Evolutionary conservation across 2,329 filamentous ascomycete species (phyloP), one percentile per base, ranked within the genome.

Genomic region (Nemania sp.): DNA sequence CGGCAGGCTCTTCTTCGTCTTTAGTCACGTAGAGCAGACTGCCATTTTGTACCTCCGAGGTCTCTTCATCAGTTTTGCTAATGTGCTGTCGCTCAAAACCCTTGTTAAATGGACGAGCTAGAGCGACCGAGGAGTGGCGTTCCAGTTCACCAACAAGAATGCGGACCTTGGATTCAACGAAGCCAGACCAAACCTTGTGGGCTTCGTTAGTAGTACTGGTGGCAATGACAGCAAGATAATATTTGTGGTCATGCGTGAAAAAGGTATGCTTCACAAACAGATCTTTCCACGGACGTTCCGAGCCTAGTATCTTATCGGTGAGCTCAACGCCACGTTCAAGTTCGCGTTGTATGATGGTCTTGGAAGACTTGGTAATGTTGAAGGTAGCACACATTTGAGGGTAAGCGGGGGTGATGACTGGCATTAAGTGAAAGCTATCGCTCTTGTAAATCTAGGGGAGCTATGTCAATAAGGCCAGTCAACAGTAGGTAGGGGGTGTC

Each of bases 331-430:
- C 95, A 39, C 91, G 87, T 65, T 88, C 83, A 18, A 98, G 84
- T 73, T 99, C 95, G 48, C 88, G 84, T 66, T 92, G 85, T 71
- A 99, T 92, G 51, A 97, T 87, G 6, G 85, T 80, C 79, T 92
- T 91, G 1, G 92, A 96, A 1, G 94, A 98, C 66, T 86, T 81
- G 2, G 90, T 93, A 62, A 99, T 89, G 71, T 97, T 98, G 79
- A 96, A 95, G 0, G 95, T 98, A 1, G 95, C 90, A 75, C 95
- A 98, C 93, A 97, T 98, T 51, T 92, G 96, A 2, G 95, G 95
- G 74, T 97, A 98, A 1, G 95, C 93, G 1, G 95, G 95, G 1
- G 95, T 99, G 71, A 99, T 98, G 75, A 99, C 91, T 29, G 95
- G 95, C 95, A 99, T 99, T 54, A 97, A 80, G 75, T 98, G 94